Conservation (phyloP, 2,329 filamentous ascomycete genomes). For the Davidsoniella australis region DNA sequence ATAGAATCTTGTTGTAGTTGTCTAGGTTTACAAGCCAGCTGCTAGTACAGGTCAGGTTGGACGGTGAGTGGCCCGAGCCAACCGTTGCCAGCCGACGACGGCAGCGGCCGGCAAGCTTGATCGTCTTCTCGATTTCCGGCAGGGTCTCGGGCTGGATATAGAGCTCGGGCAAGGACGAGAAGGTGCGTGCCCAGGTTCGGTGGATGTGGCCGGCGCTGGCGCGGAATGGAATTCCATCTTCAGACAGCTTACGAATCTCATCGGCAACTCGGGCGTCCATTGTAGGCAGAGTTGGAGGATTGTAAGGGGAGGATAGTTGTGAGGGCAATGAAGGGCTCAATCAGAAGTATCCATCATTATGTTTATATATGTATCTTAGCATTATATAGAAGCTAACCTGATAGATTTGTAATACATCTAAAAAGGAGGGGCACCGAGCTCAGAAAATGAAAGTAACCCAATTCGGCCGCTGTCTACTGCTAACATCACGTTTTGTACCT, state of each 20-base stretch:
- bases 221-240: constrained; percentile 48
- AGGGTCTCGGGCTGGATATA: constrained; percentile 73
- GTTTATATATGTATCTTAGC: too few relatives aligned
- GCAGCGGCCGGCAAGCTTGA: constrained; percentile 65
- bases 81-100: constrained; percentile 68
- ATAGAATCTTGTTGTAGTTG: constrained; percentile 55
- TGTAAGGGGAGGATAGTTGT: neutral
- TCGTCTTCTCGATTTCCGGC: constrained; percentile 65
- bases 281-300: neutral
- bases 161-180: constrained; percentile 74
- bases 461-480: too few relatives aligned
- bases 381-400: too few relatives aligned
- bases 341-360: neutral
- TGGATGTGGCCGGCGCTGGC: constrained; percentile 57
- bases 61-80: constrained; percentile 87
- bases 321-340: neutral
- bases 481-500: too few relatives aligned
- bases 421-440: too few relatives aligned
- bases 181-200: constrained; percentile 89
- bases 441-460: too few relatives aligned
- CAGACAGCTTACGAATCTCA: constrained; percentile 11
- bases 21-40: constrained; percentile 93
- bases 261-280: constrained; percentile 8
- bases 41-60: constrained; percentile 78
- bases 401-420: too few relatives aligned